A percentile compares a stretch with the other conserved stretches of the same genome.
Conservation (phyloP, 1,284 basidiomycete species). For the Cryptococcus deneoformans region DNA sequence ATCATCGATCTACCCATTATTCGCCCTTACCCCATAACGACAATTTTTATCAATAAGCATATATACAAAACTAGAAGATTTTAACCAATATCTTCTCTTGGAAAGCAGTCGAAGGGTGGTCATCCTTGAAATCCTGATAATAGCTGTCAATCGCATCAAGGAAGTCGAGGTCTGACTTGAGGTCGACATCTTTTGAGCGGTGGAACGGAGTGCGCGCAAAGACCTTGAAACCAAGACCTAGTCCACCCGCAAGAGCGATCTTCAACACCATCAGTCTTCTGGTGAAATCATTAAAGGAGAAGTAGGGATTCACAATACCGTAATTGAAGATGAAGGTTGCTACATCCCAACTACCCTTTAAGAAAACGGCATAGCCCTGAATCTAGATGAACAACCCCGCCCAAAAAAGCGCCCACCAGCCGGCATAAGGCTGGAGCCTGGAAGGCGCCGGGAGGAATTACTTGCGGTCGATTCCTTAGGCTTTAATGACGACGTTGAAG, state of each 20-base stretch:
- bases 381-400: conserved; percentile 14
- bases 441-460: conserved; percentile 9
- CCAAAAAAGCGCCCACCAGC: conserved; percentile 20
- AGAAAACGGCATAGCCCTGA: conserved; percentile 21
- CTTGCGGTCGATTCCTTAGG: conserved; percentile 18
- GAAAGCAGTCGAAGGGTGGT: background rate
- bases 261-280: background rate
- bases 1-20: too few relatives aligned
- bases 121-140: conserved; percentile 11
- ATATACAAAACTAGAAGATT: conserved; percentile 5
- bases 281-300: too few relatives aligned
- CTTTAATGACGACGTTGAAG: conserved; percentile 23
- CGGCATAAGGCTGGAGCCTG: conserved; percentile 17
- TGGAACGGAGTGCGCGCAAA: conserved; percentile 10
- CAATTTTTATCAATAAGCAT: background rate
- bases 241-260: conserved; percentile 12
- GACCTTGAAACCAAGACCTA: conserved; percentile 16
- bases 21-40: too few relatives aligned
- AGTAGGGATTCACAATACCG: conserved; percentile 6
- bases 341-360: conserved; percentile 15
- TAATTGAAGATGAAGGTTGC: conserved; percentile 7
- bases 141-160: conserved; percentile 9
- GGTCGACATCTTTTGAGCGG: conserved; percentile 10
- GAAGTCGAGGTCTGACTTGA: conserved; percentile 14
- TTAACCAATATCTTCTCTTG: conserved; percentile 12